These are phyloP conservation scores for Paraglomus occultum DNA, from an alignment of 192 early-diverging fungal genomes.

Conservation along the genomic window DNA sequence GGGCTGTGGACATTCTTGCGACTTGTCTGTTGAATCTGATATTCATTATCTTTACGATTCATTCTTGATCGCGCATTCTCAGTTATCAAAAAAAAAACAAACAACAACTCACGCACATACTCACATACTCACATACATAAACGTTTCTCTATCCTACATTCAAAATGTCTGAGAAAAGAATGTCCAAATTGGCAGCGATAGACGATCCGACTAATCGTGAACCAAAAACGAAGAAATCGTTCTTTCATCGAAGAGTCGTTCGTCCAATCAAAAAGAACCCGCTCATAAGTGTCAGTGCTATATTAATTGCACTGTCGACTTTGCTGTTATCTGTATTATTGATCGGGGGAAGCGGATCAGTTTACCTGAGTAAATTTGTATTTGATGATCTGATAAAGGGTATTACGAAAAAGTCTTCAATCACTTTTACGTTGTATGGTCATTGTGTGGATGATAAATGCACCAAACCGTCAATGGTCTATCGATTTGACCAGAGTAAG, in stretches of 20 bases:
- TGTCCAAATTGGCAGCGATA: not conserved
- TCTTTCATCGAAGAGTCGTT: not conserved
- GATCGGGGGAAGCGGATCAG: not conserved
- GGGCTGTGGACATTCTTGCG: too few relatives aligned
- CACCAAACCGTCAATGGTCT: not conserved
- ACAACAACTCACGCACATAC: too few relatives aligned
- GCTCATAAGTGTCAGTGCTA: not conserved
- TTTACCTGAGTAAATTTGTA: slow-evolving; percentile 8
- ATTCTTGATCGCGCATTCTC: too few relatives aligned
- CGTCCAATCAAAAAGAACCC: not conserved
- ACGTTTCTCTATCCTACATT: too few relatives aligned
- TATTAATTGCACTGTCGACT: not conserved
- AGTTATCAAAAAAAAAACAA: too few relatives aligned
- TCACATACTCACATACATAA: too few relatives aligned
- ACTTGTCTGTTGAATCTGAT: too few relatives aligned
- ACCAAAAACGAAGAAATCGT: not conserved
- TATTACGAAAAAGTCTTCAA: not conserved
- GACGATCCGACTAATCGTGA: not conserved
- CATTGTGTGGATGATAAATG: slow-evolving; percentile 23
- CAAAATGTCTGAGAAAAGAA: not conserved
- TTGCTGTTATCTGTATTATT: slow-evolving; percentile 13
- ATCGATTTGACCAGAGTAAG: slow-evolving; percentile 27
- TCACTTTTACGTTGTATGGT: slow-evolving; percentile 21
- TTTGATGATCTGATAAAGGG: not conserved
- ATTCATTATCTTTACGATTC: too few relatives aligned